Evolutionary conservation across 208 protist species (phyloP), one percentile per base, ranked within the genome.

Genomic region (Acanthamoeba castellanii): DNA sequence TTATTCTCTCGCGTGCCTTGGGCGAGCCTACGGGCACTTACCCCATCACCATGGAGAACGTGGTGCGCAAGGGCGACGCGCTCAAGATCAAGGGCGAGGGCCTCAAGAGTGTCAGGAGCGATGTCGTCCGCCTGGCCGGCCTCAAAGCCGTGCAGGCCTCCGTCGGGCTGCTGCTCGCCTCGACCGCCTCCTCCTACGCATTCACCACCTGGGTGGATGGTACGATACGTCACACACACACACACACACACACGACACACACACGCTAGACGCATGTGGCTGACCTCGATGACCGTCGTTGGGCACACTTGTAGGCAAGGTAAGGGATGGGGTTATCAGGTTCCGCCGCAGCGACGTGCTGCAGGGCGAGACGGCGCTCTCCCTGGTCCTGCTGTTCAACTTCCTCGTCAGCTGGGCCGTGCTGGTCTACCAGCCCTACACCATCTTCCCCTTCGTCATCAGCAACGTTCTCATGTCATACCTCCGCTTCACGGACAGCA

Each of bases 341-440:
- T 14, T 14, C n/a, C 66, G 66, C 30, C 8, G 30, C 66, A 72
- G 66, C 9, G 30, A 30, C 66, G 30, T 18, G 4, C n/a, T 37
- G 66, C 66, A 72, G 25, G 30, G n/a, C 66, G 66, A 68, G 25
- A 4, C 25, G 22, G 16, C 42, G 8, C 25, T 72, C 11, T 37
- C 30, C 16, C 3, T 7, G 5, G 2, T 42, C 30, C 13, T 37
- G 27, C 66, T 72, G 66, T 11, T 37, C 4, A 18, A 72, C 66
- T 37, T 72, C 0, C 30, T 72, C 30, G 13, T 37, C 30, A 72
- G 30, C 25, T 72, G 66, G 66, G 66, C 66, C 13, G 25, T 37
- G 66, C 66, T 72, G n/a, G 27, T 72, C n/a, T 72, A 72, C 66
- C 66, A 72, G 66, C 66, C 66, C n/a, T 72, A 27, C 66, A 72